Conservation (phyloP, 1,284 basidiomycete genomes). For the Chiua sp. region DNA sequence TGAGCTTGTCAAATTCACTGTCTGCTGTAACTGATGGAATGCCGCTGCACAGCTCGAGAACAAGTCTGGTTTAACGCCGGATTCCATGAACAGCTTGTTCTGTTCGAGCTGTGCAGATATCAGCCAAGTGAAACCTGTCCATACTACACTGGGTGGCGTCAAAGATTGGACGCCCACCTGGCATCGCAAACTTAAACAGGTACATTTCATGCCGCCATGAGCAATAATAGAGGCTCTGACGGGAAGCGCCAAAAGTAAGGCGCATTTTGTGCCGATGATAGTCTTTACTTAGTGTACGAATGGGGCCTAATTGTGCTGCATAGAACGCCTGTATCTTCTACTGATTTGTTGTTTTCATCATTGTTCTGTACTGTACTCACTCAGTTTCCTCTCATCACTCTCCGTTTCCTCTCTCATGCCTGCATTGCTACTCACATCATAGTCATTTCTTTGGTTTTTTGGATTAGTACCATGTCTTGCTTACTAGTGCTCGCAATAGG, state of each 20-base stretch:
- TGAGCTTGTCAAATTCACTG: slow-evolving; percentile 12
- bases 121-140: slow-evolving; percentile 64
- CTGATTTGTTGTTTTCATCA: slow-evolving; percentile 2
- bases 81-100: slow-evolving; percentile 77
- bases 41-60: slow-evolving; percentile 58
- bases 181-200: slow-evolving; percentile 20
- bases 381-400: neutral
- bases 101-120: slow-evolving; percentile 78
- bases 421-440: slow-evolving; percentile 4
- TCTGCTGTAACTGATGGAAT: slow-evolving; percentile 11
- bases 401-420: neutral
- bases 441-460: slow-evolving; percentile 6
- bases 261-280: slow-evolving; percentile 4
- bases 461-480: slow-evolving; percentile 1
- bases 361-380: slow-evolving; percentile 9
- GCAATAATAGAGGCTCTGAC: slow-evolving; percentile 13
- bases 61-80: slow-evolving; percentile 81
- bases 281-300: slow-evolving; percentile 25
- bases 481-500: slow-evolving; percentile 12
- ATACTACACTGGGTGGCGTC: slow-evolving; percentile 68
- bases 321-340: slow-evolving; percentile 24
- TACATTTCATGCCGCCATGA: neutral
- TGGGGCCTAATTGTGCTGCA: slow-evolving; percentile 25
- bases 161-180: slow-evolving; percentile 28
- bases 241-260: slow-evolving; percentile 18